These are phyloP conservation scores for Mycosphaerella sp. DNA, from an alignment of 2,329 filamentous ascomycete genomes.

Conservation along the genomic window DNA sequence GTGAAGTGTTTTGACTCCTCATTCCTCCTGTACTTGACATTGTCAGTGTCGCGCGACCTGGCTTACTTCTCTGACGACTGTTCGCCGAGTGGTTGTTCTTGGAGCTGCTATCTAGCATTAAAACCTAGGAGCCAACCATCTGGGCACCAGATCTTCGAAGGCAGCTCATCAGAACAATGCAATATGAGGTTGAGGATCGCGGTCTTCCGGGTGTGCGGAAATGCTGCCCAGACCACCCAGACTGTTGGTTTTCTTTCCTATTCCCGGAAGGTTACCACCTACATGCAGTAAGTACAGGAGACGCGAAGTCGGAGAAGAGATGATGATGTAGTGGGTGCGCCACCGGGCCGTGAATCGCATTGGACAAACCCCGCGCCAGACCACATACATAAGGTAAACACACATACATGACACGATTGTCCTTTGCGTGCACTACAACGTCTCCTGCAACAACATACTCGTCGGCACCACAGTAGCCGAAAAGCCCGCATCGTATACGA, in stretches of 20 bases:
- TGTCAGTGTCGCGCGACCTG: constrained; percentile 1
- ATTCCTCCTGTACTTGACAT: constrained; percentile 4
- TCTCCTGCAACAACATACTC: neutral
- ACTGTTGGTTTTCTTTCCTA: neutral
- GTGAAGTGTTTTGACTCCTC: neutral
- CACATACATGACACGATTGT: too few relatives aligned
- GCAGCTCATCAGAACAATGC: neutral
- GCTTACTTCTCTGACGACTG: neutral
- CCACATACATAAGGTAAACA: too few relatives aligned
- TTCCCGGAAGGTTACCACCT: constrained; percentile 1
- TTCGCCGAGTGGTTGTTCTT: neutral
- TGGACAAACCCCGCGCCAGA: constrained; percentile 13
- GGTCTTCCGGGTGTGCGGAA: too few relatives aligned
- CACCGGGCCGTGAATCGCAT: neutral
- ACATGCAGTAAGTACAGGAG: neutral
- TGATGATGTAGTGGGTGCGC: constrained; percentile 8
- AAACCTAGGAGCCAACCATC: neutral
- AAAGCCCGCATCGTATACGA: constrained; percentile 8
- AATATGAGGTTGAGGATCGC: too few relatives aligned
- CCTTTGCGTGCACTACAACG: neutral
- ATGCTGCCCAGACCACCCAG: too few relatives aligned
- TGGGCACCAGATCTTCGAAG: neutral
- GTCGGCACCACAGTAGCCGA: neutral
- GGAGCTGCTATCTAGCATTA: neutral
- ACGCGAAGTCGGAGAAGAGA: constrained; percentile 4